Conservation (phyloP, 2,329 filamentous ascomycete genomes). For the Coleophoma crateriformis region DNA sequence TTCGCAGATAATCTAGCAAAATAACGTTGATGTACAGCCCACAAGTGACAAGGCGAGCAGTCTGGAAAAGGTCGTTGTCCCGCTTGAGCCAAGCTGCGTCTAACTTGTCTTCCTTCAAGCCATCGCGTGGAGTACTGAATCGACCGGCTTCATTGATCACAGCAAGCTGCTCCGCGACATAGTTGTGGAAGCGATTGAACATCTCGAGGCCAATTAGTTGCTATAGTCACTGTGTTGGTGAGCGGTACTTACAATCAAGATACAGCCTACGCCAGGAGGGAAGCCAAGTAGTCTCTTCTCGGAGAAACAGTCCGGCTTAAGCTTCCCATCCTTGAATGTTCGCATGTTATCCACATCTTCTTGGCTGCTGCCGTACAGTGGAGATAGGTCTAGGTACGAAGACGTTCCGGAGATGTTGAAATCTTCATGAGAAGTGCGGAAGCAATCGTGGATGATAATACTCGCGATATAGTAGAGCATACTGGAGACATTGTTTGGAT, state of each 20-base stretch:
- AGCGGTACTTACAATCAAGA: conserved; percentile 44
- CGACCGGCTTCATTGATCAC: conserved; percentile 77
- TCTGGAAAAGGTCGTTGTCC: conserved; percentile 76
- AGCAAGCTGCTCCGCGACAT: conserved; percentile 74
- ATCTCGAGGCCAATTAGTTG: conserved; percentile 32
- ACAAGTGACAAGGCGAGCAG: conserved; percentile 64
- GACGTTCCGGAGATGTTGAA: conserved; percentile 61
- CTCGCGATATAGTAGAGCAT: conserved; percentile 72
- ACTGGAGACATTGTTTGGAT: conserved; percentile 66
- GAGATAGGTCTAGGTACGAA: conserved; percentile 69
- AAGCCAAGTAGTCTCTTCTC: conserved; percentile 66
- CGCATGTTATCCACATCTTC: conserved; percentile 43
- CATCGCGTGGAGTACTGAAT: conserved; percentile 60
- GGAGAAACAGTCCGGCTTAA: conserved; percentile 69
- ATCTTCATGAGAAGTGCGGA: conserved; percentile 56
- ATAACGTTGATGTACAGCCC: conserved; percentile 77
- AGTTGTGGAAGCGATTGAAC: conserved; percentile 74
- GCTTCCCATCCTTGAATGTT: conserved; percentile 63
- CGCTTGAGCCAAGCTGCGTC: conserved; percentile 58
- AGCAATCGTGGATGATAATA: conserved; percentile 61
- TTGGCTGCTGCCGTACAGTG: conserved; percentile 63
- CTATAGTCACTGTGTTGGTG: too few relatives aligned
- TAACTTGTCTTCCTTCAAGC: conserved; percentile 34
- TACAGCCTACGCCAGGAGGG: conserved; percentile 64
- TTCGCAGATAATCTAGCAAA: conserved; percentile 71